phyloP scores from a whole-genome alignment of 257 asterid species.

The Solanum raphanifolium region DNA sequence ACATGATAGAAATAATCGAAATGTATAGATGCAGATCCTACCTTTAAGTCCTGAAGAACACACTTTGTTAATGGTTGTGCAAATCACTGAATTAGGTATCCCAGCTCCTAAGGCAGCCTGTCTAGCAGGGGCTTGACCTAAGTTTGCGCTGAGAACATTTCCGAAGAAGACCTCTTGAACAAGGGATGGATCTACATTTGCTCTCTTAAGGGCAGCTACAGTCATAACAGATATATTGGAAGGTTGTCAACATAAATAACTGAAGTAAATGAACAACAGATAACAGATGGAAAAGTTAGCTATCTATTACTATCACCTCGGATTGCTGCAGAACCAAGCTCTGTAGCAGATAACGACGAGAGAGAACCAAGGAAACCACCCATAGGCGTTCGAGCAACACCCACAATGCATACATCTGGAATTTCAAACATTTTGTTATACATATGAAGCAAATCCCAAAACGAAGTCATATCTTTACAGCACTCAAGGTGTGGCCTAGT shows the following conservation, averaged over 20 bases:
- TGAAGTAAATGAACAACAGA: neutral
- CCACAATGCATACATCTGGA: constrained; percentile 91
- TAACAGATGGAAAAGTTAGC: neutral
- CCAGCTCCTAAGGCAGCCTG: constrained; percentile 98
- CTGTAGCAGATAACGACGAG: constrained; percentile 79
- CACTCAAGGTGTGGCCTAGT: neutral
- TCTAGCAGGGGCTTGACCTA: constrained; percentile 99
- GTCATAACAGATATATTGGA: neutral
- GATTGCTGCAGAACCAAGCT: constrained; percentile 88
- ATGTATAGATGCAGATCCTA: constrained; percentile 1
- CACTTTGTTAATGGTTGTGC: constrained; percentile 91
- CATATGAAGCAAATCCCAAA: neutral
- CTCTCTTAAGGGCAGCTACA: constrained; percentile 83
- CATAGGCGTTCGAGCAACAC: constrained; percentile 91
- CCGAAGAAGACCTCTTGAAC: constrained; percentile 97
- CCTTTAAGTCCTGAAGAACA: constrained; percentile 99
- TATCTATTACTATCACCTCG: constrained; percentile 25
- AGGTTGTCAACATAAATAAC: neutral
- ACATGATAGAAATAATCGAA: neutral
- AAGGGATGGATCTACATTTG: constrained; percentile 65
- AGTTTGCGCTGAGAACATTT: constrained; percentile 89
- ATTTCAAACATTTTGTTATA: neutral
- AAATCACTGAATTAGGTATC: constrained; percentile 69
- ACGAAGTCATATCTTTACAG: neutral
- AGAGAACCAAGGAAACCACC: constrained; percentile 88